Evolutionary conservation across 441 rosid genomes (phyloP).

Genomic region (Melastoma candidum): DNA sequence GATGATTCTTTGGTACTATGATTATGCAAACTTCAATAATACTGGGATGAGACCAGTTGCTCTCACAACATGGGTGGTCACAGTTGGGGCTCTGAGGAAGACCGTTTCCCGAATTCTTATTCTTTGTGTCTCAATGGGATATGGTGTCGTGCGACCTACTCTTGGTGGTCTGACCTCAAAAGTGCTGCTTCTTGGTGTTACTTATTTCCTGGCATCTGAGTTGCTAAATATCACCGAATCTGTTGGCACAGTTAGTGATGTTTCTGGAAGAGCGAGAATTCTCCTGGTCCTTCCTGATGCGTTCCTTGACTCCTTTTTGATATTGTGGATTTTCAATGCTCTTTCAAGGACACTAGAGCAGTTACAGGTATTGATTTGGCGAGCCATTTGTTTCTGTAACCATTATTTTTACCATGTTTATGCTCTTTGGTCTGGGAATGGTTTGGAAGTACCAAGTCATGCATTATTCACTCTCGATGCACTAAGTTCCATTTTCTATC

Average conservation of each 20-base stretch:
- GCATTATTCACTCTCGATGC: no score
- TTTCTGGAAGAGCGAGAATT: conserved; percentile 88
- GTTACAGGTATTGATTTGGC: conserved; percentile 50
- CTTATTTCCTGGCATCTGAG: conserved; percentile 91
- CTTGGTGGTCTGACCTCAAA: conserved; percentile 94
- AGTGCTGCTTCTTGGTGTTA: conserved; percentile 73
- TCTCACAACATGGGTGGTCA: conserved; percentile 85
- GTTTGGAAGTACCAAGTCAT: no score
- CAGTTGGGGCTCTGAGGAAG: conserved; percentile 73
- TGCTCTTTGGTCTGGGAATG: no score
- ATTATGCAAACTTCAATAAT: conserved; percentile 64
- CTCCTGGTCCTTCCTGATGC: conserved; percentile 89
- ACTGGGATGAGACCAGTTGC: conserved; percentile 70
- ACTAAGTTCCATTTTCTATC: conserved; percentile 11
- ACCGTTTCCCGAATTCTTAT: conserved; percentile 68
- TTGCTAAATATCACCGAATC: conserved; percentile 74
- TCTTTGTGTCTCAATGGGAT: conserved; percentile 90
- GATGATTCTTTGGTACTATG: conserved; percentile 88
- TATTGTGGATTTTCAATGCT: conserved; percentile 87
- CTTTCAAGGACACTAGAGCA: conserved; percentile 84
- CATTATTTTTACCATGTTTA: no score
- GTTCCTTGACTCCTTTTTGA: conserved; percentile 83
- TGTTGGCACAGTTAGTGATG: conserved; percentile 78
- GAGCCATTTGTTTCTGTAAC: conserved; percentile 4
- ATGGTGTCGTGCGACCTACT: conserved; percentile 92